Evolutionary conservation across 176 grass and related monocot species (phyloP), one percentile per base, ranked within the genome.

Genomic region (Cenchrus americanus): DNA sequence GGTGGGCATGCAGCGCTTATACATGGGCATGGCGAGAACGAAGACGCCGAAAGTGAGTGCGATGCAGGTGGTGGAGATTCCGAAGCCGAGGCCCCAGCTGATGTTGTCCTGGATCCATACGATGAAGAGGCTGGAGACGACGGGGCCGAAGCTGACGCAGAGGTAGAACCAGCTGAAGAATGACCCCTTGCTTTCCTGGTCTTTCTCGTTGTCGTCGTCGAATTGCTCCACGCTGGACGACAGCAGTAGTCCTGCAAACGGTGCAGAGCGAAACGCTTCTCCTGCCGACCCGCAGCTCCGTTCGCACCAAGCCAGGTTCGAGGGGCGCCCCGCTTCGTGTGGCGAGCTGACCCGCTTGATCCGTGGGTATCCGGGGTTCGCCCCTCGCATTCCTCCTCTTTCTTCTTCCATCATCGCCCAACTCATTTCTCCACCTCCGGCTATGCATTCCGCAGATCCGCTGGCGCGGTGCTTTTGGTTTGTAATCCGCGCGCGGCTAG

Each of bases 111-210:
- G 88, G 64, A 92, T 84, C 93, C 90, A 95, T 32, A 95, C 89
- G 63, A 92, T 86, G 53, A 88, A 41, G 37, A 84, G 79, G 41
- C 93, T 84, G 8, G 93, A 90, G 21, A 89, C 80, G 51, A 95
- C 82, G 8, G 75, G 57, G 27, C 93, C 88, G 47, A 92, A 87
- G 81, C 82, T 77, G 48, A 95, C 69, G 80, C 90, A 92, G 40
- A 95, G 72, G 75, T 92, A 95, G 83, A 92, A 92, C 86, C 86
- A 95, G 77, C 87, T 92, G 82, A 95, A 95, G 86, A 95, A 95
- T 27, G 85, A 76, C 2, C 59, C 80, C 79, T 92, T 83, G 57
- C 87, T 80, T 17, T 83, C 83, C 78, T 83, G 85, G 26, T 92
- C 93, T 10, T 66, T 70, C 42, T 80, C 60, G 40, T 41, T 74